Base-by-base conservation (phyloP, 345 rosid genomes). In the Orychophragmus violaceus region DNA sequence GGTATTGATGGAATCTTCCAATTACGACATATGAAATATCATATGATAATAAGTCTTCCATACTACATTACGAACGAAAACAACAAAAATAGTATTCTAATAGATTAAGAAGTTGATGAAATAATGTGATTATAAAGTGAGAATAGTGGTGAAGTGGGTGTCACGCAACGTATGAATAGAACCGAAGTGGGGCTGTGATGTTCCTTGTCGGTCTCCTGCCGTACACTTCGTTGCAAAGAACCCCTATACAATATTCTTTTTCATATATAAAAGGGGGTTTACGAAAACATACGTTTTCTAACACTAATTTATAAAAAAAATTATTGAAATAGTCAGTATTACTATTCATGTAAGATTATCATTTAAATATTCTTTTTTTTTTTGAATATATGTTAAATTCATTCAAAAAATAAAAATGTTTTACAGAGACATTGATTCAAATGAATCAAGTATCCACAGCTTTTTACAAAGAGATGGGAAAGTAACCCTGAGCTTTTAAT, bases 101-200 rank as follows among this genome's bases (percentile, higher is more conserved):
- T 29, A 49, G 8, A 14, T 28, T 19, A 59, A 28, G 44, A 62
- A 62, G 11, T 41, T 29, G 6, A 16, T n/a, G 25, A 53, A 70
- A 52, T 6, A 68, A 45, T 3, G 22, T 4, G 56, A 32, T 45
- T n/a, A n/a, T 45, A 16, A 56, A 58, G 54, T 11, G 17, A 44
- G 30, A 23, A 8, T 13, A 58, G 12, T 36, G 52, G 52, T 52
- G 70, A 69, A 68, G 78, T 75, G 74, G 78, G 52, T 33, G 63
- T 56, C 78, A 74, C 70, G 78, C 21, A 68, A 74, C 53, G 66
- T 45, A 71, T 36, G 70, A 64, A 55, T 42, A 24, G 56, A 53
- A 62, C 8, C 5, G 17, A 12, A 61, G 74, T 74, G 78, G 78
- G 78, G 74, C 69, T 68, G 78, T 46, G 28, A 8, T 27, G 70